A percentile compares a stretch with the other conserved stretches of the same genome.
Evolutionary conservation across 2,329 filamentous ascomycete species (phyloP).

Genomic region (Calonectria pseudoreteaudii): DNA sequence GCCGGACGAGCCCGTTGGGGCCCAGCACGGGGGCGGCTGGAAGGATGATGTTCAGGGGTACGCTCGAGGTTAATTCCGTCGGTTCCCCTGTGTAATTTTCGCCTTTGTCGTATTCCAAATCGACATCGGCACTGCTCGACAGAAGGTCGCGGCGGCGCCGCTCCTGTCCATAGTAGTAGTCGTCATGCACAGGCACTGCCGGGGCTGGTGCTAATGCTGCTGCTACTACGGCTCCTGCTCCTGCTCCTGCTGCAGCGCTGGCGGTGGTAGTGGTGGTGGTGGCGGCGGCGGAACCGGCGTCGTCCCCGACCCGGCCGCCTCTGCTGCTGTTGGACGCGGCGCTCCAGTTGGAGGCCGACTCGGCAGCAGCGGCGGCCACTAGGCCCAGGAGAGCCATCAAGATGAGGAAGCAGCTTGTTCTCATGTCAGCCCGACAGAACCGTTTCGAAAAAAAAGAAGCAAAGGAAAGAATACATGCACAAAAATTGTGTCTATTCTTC

Average conservation of each 20-base stretch:
- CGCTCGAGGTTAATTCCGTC: conserved; percentile 3
- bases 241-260: not conserved
- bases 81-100: not conserved
- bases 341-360: not conserved
- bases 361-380: not conserved
- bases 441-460: not conserved
- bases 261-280: too few species aligned
- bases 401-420: not conserved
- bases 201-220: not conserved
- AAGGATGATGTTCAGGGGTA: not conserved
- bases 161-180: not conserved
- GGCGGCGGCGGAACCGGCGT: not conserved
- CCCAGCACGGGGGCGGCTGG: not conserved
- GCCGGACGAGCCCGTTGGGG: not conserved
- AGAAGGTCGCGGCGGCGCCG: not conserved
- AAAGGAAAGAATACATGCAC: not conserved
- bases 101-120: not conserved
- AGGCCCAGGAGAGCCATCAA: not conserved
- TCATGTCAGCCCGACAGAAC: not conserved
- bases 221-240: too few species aligned
- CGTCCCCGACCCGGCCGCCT: not conserved
- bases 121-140: not conserved
- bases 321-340: not conserved
- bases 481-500: not conserved
- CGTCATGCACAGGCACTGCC: not conserved